Evolutionary conservation across 225 moss, liverwort and hornwort species (phyloP).

Genomic region (Ulota crispa): DNA sequence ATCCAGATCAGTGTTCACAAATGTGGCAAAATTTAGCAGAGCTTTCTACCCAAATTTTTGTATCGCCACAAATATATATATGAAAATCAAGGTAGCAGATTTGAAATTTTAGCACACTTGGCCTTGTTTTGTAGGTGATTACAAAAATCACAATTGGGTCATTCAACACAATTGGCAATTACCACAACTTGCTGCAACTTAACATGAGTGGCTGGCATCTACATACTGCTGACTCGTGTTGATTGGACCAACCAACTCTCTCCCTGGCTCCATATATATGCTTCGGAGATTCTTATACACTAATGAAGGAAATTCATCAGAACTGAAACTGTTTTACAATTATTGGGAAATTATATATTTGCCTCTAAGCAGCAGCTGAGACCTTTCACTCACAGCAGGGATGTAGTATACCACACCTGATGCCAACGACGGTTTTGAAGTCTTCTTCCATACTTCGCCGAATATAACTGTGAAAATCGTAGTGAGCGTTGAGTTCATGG

Average conservation of each 20-base stretch:
- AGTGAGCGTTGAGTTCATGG: conserved; percentile 51
- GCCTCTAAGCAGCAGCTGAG: background rate
- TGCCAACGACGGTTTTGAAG: conserved; percentile 79
- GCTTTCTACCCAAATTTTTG: too few relatives aligned
- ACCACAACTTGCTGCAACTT: background rate
- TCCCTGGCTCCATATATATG: background rate
- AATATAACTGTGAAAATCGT: conserved; percentile 81
- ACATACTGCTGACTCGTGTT: background rate
- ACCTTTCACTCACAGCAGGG: background rate
- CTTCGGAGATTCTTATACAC: background rate
- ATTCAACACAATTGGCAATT: background rate
- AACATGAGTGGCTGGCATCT: background rate
- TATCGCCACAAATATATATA: too few relatives aligned
- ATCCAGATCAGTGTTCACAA: background rate
- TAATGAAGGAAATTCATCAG: background rate
- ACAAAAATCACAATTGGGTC: too few relatives aligned
- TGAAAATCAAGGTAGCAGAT: too few relatives aligned
- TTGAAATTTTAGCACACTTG: too few relatives aligned
- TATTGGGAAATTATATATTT: background rate
- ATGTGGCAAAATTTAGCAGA: too few relatives aligned
- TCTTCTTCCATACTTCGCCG: conserved; percentile 77
- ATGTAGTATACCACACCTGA: conserved; percentile 44
- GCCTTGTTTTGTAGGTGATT: too few relatives aligned
- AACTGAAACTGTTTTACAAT: background rate
- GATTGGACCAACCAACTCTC: background rate